Conservation (phyloP, 495 filamentous ascomycete species). For the Aspergillus leporis region DNA sequence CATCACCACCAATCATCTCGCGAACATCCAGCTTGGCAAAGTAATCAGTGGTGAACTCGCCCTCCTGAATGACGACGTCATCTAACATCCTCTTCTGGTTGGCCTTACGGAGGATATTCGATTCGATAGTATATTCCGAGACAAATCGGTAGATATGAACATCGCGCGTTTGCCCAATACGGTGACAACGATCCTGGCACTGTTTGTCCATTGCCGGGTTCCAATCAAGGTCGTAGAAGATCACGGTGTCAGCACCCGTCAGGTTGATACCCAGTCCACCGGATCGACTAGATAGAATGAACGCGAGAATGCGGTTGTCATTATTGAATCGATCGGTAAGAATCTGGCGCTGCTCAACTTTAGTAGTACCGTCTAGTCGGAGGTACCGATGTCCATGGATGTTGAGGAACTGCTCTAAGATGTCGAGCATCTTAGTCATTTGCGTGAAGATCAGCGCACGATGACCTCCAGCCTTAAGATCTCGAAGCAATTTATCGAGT, state of each 20-base stretch:
- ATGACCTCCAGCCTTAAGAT: conserved; percentile 85
- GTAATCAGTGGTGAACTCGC: conserved; percentile 97
- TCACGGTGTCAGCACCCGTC: conserved; percentile 95
- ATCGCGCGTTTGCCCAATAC: conserved; percentile 96
- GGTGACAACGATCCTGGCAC: conserved; percentile 96
- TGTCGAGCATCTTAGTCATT: conserved; percentile 98
- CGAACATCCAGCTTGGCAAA: conserved; percentile 76
- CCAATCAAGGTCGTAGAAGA: conserved; percentile 99
- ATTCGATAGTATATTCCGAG: conserved; percentile 96
- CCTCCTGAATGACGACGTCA: conserved; percentile 97
- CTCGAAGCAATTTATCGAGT: conserved; percentile 81
- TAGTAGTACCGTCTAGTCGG: conserved; percentile 90
- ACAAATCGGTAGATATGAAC: conserved; percentile 98
- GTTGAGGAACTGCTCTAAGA: conserved; percentile 96
- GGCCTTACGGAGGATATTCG: conserved; percentile 94
- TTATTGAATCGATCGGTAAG: conserved; percentile 97
- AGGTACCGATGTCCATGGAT: conserved; percentile 97
- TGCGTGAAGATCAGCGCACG: conserved; percentile 97
- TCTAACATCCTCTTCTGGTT: conserved; percentile 98
- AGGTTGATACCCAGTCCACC: conserved; percentile 96
- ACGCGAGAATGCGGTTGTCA: conserved; percentile 85
- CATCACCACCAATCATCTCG: conserved; percentile 66
- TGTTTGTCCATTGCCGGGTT: conserved; percentile 99
- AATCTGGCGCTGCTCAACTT: conserved; percentile 92
- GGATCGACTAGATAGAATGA: conserved; percentile 93